Evolutionary conservation across 306 rosid species (phyloP).

Genomic region (Pueraria montana): DNA sequence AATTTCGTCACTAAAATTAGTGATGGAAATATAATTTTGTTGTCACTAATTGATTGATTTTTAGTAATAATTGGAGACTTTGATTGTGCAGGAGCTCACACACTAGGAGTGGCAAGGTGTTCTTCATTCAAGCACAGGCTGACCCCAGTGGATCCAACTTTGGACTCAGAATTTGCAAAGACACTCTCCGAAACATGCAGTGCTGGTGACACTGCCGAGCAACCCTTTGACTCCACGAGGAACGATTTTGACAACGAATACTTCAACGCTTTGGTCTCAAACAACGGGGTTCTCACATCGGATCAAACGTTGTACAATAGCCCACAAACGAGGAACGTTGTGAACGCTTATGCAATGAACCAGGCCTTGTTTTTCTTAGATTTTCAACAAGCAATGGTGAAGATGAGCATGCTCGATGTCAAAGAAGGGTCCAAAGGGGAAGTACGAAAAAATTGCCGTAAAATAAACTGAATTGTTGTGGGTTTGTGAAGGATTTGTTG

Average conservation of each 20-base stretch:
- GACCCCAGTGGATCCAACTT: conserved; percentile 45
- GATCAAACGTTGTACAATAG: conserved; percentile 68
- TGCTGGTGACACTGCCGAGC: conserved; percentile 68
- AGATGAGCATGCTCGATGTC: conserved; percentile 77
- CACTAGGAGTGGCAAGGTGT: conserved; percentile 89
- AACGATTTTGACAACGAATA: conserved; percentile 73
- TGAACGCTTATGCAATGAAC: conserved; percentile 69
- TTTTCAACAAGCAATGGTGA: conserved; percentile 77
- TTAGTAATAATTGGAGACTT: background rate
- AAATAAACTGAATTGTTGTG: conserved; percentile 54
- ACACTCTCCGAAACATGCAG: conserved; percentile 68
- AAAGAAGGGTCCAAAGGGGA: conserved; percentile 68
- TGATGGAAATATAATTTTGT: no score
- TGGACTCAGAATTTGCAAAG: conserved; percentile 68
- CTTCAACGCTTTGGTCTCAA: conserved; percentile 59
- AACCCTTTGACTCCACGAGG: conserved; percentile 68
- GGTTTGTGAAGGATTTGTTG: conserved; percentile 3
- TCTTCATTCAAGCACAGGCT: conserved; percentile 71
- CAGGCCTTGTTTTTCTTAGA: conserved; percentile 78
- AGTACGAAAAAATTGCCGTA: conserved; percentile 68
- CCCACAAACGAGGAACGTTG: conserved; percentile 63
- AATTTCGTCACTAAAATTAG: no score
- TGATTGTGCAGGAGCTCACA: conserved; percentile 71
- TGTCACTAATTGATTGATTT: no score
- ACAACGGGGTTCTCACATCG: conserved; percentile 67